A percentile compares a stretch with the other conserved stretches of the same genome.
These are phyloP conservation scores for Paraphoma chrysanthemicola DNA, from an alignment of 2,329 filamentous ascomycete genomes.

Conservation along the genomic window DNA sequence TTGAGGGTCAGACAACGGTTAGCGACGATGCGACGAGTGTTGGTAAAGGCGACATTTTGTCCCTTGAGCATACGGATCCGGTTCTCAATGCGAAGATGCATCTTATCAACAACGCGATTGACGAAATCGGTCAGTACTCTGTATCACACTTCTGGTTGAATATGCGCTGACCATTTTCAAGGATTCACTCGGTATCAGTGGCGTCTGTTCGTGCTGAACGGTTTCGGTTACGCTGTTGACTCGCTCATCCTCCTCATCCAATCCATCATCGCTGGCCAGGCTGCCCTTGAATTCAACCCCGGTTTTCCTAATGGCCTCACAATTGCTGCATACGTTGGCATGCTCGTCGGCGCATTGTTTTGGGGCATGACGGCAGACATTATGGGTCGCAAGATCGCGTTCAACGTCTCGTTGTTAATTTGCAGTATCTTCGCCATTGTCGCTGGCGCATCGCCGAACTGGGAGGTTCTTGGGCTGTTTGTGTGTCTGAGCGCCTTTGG, in stretches of 20 bases:
- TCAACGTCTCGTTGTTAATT: conserved; percentile 71
- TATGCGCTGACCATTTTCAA: neutral
- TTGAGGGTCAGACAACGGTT: conserved; percentile 8
- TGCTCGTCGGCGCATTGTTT: conserved; percentile 67
- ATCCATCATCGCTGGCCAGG: conserved; percentile 66
- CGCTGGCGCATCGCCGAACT: conserved; percentile 72
- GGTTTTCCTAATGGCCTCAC: conserved; percentile 66
- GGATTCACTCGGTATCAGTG: conserved; percentile 62
- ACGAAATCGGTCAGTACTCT: neutral
- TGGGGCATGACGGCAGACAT: conserved; percentile 74
- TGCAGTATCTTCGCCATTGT: conserved; percentile 68
- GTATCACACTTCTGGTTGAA: neutral
- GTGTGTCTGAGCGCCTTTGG: conserved; percentile 70
- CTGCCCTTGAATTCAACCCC: conserved; percentile 65
- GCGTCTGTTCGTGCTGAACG: conserved; percentile 64
- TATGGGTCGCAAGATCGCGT: conserved; percentile 71
- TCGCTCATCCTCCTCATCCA: conserved; percentile 66
- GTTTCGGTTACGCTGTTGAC: conserved; percentile 68
- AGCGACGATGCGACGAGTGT: conserved; percentile 18
- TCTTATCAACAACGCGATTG: conserved; percentile 66
- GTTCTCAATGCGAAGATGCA: conserved; percentile 72
- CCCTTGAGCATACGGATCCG: conserved; percentile 65
- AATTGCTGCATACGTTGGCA: conserved; percentile 66
- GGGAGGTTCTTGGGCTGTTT: conserved; percentile 69
- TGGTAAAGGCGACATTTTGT: conserved; percentile 60